Base-by-base conservation (phyloP, 2,329 filamentous ascomycete species). In the Diplodia intermedia region DNA sequence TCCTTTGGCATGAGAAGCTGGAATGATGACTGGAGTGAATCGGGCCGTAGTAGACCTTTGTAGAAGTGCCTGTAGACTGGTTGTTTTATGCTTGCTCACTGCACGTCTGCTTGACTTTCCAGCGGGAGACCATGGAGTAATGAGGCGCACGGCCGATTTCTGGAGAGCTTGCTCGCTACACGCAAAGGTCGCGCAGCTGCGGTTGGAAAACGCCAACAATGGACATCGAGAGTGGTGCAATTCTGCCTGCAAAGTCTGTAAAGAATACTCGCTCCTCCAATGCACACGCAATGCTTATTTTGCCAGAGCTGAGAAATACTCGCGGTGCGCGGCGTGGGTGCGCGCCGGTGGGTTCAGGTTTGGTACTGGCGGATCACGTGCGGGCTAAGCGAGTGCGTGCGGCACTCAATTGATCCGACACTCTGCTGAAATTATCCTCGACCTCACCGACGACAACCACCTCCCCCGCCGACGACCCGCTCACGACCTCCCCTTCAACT, bases 361-460 rank as follows among this genome's bases (percentile, higher is more conserved):
- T 55, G 50, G 62, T 20, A 53, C 6, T 56, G 53, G 52, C 8
- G 4, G 36, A 33, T 67, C 65, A 67, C 65, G 65, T 67, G 65
- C n/a, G 11, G 53, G 53, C 55, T 67, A 67, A 67, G 65, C 65
- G 65, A 67, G 65, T 56, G 29, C 53, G 53, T 57, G 65, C 65
- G 65, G 53, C 65, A 67, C 65, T 67, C 53, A 57, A 57, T 52
- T 57, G 65, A 67, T 67, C 65, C 53, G 65, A 29, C 53, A 43
- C 65, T 60, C 55, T 55, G 54, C 65, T 67, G 57, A 68, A 68
- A 68, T 65, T 68, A 60, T 65, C 60, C 67, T 65, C 60, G 61
- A 68, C 67, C 40, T 43, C 76, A 68, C 60, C 67, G 60, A 55
- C 67, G 61, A 68, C 67, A 60, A 61, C 40, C 54, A 56, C 67